phyloP scores from a whole-genome alignment of 78 protist genomes.

The Speleostelium caveatum region DNA sequence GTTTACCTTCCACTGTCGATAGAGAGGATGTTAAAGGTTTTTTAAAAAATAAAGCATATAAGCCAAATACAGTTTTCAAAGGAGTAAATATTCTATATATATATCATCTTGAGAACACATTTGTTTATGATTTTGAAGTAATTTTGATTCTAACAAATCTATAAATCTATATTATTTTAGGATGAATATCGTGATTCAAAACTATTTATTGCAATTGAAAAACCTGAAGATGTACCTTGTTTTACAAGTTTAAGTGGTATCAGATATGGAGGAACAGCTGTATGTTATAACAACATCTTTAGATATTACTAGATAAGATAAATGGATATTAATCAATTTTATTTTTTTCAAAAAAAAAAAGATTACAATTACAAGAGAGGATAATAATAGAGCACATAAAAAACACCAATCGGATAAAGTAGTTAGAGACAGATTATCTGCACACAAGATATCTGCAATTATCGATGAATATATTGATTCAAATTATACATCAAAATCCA shows the following conservation, averaged over 20 bases:
- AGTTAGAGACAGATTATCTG: not conserved
- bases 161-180: not conserved
- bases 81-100: constrained; percentile 27
- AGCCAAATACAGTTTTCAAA: constrained; percentile 26
- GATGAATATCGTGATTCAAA: constrained; percentile 19
- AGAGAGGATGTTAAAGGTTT: constrained; percentile 22
- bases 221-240: constrained; percentile 17
- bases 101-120: too few relatives aligned
- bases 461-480: constrained; percentile 24
- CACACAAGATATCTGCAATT: not conserved
- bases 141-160: not conserved
- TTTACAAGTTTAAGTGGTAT: not conserved
- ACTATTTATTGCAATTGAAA: constrained; percentile 11
- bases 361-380: constrained; percentile 27
- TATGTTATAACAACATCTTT: not conserved
- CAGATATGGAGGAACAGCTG: constrained; percentile 59
- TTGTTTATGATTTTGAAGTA: too few relatives aligned
- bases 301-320: too few relatives aligned
- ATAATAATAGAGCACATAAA: not conserved
- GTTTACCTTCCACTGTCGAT: constrained; percentile 35
- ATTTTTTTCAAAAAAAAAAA: not conserved
- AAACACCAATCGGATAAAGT: not conserved
- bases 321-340: not conserved
- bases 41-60: constrained; percentile 18
- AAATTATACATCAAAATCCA: not conserved